These are phyloP conservation scores for Coprinopsis strossmayeri DNA, from an alignment of 768 basidiomycete genomes.

Conservation along the genomic window DNA sequence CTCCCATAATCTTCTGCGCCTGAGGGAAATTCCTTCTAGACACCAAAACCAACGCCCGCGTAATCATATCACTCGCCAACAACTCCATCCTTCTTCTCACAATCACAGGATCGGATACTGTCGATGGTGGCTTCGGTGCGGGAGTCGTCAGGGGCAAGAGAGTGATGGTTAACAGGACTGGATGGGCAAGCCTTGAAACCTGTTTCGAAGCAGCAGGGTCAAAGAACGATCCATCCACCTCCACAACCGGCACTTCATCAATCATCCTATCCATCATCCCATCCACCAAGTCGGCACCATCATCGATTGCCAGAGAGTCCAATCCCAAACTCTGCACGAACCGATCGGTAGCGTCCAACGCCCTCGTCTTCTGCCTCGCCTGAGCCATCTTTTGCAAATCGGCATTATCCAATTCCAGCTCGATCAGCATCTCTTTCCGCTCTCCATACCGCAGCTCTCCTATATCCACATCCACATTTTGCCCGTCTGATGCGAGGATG, in stretches of 20 bases:
- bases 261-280: conserved; percentile 97
- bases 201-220: conserved; percentile 83
- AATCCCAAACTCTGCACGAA: conserved; percentile 85
- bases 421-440: conserved; percentile 94
- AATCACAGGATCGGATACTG: conserved; percentile 76
- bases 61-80: conserved; percentile 95
- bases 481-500: conserved; percentile 86
- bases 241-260: conserved; percentile 94
- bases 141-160: conserved; percentile 56
- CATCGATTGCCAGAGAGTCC: conserved; percentile 67
- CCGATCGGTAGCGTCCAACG: conserved; percentile 79
- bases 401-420: conserved; percentile 85
- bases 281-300: conserved; percentile 68
- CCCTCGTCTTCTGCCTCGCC: conserved; percentile 19
- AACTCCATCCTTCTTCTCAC: conserved; percentile 95
- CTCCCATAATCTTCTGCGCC: conserved; percentile 83
- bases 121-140: conserved; percentile 32
- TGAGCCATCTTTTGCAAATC: conserved; percentile 41
- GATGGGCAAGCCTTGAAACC: conserved; percentile 84
- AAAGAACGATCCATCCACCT: conserved; percentile 93
- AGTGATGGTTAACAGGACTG: conserved; percentile 91
- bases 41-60: conserved; percentile 86
- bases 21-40: conserved; percentile 86
- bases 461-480: conserved; percentile 92
- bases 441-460: conserved; percentile 96